Percentiles rank a stretch among this genome's conserved stretches.
These are phyloP conservation scores for Capronia americana DNA, from an alignment of 2,329 filamentous ascomycete genomes.

Conservation along the genomic window DNA sequence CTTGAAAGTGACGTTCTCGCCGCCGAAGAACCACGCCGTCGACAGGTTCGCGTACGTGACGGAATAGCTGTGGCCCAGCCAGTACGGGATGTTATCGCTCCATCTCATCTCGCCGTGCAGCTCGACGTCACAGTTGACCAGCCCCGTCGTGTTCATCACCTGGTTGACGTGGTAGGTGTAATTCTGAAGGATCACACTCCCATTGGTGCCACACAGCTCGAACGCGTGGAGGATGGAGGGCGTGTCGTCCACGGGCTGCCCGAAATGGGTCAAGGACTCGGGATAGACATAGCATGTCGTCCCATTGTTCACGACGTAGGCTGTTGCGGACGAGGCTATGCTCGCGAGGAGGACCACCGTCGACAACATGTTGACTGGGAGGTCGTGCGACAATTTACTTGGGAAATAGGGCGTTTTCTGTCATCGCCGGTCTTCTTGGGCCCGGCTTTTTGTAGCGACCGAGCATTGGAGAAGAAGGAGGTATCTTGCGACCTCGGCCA, in stretches of 20 bases:
- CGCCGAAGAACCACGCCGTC: constrained; percentile 71
- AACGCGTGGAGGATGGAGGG: constrained; percentile 61
- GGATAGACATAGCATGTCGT: constrained; percentile 22
- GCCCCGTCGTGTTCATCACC: constrained; percentile 33
- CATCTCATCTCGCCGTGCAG: constrained; percentile 68
- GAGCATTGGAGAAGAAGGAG: background rate
- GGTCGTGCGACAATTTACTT: background rate
- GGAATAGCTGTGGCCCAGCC: constrained; percentile 69
- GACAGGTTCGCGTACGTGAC: constrained; percentile 71
- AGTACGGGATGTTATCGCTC: constrained; percentile 71
- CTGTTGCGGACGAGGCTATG: constrained; percentile 8
- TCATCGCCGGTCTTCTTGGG: background rate
- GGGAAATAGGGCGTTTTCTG: background rate
- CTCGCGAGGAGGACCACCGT: background rate
- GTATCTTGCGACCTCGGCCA: background rate
- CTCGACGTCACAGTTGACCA: constrained; percentile 47
- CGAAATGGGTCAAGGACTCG: constrained; percentile 23
- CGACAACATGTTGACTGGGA: background rate
- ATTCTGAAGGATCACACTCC: constrained; percentile 64
- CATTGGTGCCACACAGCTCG: constrained; percentile 67
- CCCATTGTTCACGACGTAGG: constrained; percentile 25
- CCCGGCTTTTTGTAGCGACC: constrained; percentile 3
- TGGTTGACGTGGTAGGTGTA: constrained; percentile 46
- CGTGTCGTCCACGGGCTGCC: constrained; percentile 53
- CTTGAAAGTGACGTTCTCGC: constrained; percentile 70